Conservation (phyloP, 805 yeast genomes). For the Wickerhamiella slavikovae region DNA sequence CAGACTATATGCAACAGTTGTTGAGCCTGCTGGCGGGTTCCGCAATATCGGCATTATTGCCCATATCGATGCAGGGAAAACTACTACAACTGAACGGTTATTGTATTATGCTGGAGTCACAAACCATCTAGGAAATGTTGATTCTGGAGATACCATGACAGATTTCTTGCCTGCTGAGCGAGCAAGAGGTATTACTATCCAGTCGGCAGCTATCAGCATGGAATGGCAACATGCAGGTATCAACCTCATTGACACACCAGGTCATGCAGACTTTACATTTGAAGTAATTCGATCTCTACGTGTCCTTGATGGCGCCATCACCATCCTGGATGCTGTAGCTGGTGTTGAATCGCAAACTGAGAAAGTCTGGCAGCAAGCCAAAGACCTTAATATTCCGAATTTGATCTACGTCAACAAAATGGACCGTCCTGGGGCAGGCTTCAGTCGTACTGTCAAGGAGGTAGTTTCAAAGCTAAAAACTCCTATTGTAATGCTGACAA, state of each 20-base stretch:
- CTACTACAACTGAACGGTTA: conserved; percentile 93
- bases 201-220: conserved; percentile 84
- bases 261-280: conserved; percentile 93
- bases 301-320: conserved; percentile 86
- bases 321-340: conserved; percentile 85
- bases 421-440: conserved; percentile 95
- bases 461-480: conserved; percentile 58
- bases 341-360: conserved; percentile 98
- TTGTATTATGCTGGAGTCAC: conserved; percentile 75
- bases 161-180: conserved; percentile 82
- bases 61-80: conserved; percentile 98
- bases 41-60: conserved; percentile 92
- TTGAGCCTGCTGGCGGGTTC: too few relatives aligned
- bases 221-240: conserved; percentile 64
- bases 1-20: too few relatives aligned
- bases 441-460: conserved; percentile 72
- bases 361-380: conserved; percentile 86
- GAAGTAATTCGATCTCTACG: conserved; percentile 80
- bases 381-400: conserved; percentile 43
- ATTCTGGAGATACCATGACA: conserved; percentile 90
- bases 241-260: conserved; percentile 91
- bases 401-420: conserved; percentile 76
- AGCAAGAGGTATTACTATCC: conserved; percentile 86
- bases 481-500: conserved; percentile 48
- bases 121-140: conserved; percentile 68